phyloP scores from a whole-genome alignment of 2,329 filamentous ascomycete species.

The Botrytis fabae region DNA sequence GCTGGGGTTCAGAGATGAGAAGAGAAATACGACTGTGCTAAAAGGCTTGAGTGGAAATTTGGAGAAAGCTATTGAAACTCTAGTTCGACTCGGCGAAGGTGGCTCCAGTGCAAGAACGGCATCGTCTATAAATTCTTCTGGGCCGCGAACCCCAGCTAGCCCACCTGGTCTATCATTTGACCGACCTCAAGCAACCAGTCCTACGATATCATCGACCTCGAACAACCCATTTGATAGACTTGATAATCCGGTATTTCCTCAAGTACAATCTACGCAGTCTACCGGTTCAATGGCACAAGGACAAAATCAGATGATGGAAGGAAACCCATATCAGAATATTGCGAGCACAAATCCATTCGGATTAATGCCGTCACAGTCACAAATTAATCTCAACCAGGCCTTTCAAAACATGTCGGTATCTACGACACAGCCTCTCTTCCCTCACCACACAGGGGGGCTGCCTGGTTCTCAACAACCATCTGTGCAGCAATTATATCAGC shows the following conservation, averaged over 20 bases:
- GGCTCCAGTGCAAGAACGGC: slow-evolving; percentile 40
- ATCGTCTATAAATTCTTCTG: slow-evolving; percentile 50
- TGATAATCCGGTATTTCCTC: slow-evolving; percentile 46
- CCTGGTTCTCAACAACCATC: slow-evolving; percentile 45
- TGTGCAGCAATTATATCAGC: slow-evolving; percentile 42
- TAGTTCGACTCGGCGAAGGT: slow-evolving; percentile 80
- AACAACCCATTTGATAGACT: slow-evolving; percentile 66
- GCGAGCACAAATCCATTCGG: slow-evolving; percentile 68
- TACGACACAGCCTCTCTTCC: slow-evolving; percentile 62
- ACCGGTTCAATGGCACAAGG: slow-evolving; percentile 61
- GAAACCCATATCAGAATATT: slow-evolving; percentile 37
- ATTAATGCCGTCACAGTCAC: slow-evolving; percentile 44
- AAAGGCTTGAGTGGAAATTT: slow-evolving; percentile 83
- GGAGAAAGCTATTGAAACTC: slow-evolving; percentile 79
- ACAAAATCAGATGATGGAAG: slow-evolving; percentile 41
- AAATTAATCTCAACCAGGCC: slow-evolving; percentile 54
- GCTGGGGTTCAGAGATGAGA: slow-evolving; percentile 88
- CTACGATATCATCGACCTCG: slow-evolving; percentile 45
- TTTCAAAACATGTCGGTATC: slow-evolving; percentile 76
- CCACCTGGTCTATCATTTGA: slow-evolving; percentile 38
- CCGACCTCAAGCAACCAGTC: slow-evolving; percentile 28
- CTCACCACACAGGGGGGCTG: slow-evolving; percentile 70
- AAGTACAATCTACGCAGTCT: slow-evolving; percentile 65
- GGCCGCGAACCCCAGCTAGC: slow-evolving; percentile 50
- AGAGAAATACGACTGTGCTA: slow-evolving; percentile 76